These are phyloP conservation scores for Colletotrichum eremochloae DNA, from an alignment of 2,329 filamentous ascomycete genomes.

Conservation along the genomic window DNA sequence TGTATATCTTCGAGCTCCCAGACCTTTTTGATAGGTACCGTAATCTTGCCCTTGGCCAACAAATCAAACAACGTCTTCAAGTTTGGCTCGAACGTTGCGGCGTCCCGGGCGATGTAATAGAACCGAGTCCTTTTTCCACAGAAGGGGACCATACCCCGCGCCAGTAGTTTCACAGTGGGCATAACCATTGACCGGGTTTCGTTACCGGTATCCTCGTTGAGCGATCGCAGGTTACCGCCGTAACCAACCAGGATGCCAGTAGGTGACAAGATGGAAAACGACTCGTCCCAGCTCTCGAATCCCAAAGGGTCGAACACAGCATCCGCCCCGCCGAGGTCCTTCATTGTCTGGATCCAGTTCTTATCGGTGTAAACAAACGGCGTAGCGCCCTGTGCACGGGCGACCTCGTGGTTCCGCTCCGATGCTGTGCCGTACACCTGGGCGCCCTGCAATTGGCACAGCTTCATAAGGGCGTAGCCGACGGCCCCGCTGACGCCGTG, in stretches of 20 bases:
- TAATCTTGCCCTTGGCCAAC: conserved; percentile 49
- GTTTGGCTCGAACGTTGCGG: conserved; percentile 50
- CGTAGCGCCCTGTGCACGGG: conserved; percentile 54
- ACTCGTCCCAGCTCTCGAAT: conserved; percentile 65
- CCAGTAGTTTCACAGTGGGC: conserved; percentile 53
- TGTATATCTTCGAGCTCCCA: conserved; percentile 58
- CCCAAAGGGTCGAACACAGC: conserved; percentile 64
- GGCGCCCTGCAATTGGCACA: conserved; percentile 59
- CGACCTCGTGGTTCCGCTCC: conserved; percentile 57
- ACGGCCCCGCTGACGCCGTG: conserved; percentile 66
- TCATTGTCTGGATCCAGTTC: conserved; percentile 62
- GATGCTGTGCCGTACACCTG: conserved; percentile 64
- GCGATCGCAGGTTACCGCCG: conserved; percentile 52
- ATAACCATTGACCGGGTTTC: conserved; percentile 51
- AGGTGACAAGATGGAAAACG: conserved; percentile 57
- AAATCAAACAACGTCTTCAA: conserved; percentile 50
- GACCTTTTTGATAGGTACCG: conserved; percentile 54
- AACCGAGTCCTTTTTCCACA: conserved; percentile 50
- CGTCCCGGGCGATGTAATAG: conserved; percentile 54
- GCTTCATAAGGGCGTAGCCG: conserved; percentile 57
- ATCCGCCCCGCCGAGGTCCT: conserved; percentile 59
- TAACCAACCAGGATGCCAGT: conserved; percentile 57
- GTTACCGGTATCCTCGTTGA: conserved; percentile 44
- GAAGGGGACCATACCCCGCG: conserved; percentile 40
- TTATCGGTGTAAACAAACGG: conserved; percentile 64